Evolutionary conservation across 1,139 yeast species (phyloP), one percentile per base, ranked within the genome.

Genomic region (Pneumocystis oryctolagi): DNA sequence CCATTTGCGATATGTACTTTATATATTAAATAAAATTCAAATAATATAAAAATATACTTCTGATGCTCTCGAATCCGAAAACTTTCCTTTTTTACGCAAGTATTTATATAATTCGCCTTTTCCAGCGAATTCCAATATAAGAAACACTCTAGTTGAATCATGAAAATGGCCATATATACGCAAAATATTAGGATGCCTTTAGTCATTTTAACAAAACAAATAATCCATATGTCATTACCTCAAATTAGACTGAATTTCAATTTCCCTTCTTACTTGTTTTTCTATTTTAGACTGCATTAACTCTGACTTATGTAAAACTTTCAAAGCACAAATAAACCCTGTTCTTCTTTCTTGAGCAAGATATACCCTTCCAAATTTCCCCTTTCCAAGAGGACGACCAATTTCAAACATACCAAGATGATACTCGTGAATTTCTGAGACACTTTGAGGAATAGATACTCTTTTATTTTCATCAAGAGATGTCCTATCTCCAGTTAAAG

Each of bases 301-400:
- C 67, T 89, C 97, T 61, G 78, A 77, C 74, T 89, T 90, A 66
- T 84, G 83, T 96, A 92, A 88, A 5, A 86, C 95, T 71, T 92
- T 92, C 68, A 92, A 75, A 0, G 98, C 98, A 72, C 95, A 87
- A 1, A 92, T 78, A 69, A 82, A 87, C 1, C 95, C 95, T 0
- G 89, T 80, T 37, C 75, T 70, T 68, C 81, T 84, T 71, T 90
- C 97, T 65, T 81, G 79, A 16, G 87, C 97, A 70, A 96, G 87
- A 73, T 89, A 90, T 0, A 92, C 98, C 68, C 83, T 84, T 2
- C 98, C 98, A 69, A 90, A 83, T 73, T 89, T 89, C 2, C 98
- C 98, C 71, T 88, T 89, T 0, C 98, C 98, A 53, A 92, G 78
- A 64, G 87, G 84, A 63, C 85, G 81, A 14, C 98, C 98, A 59